Evolutionary conservation across 352 stramenopile species (phyloP).

Genomic region (Phytophthora ohioensis): DNA sequence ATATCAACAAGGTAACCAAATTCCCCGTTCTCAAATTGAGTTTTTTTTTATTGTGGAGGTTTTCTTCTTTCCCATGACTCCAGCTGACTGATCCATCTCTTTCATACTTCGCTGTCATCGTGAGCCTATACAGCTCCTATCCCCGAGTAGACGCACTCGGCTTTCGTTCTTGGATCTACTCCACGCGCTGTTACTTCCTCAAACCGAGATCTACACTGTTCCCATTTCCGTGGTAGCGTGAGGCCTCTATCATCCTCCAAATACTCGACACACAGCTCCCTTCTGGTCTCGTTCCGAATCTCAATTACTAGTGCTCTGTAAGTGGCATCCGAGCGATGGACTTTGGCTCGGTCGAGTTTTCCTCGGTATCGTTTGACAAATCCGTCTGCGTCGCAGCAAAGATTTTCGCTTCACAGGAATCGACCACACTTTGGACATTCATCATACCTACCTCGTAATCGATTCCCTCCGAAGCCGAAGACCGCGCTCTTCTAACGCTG

Average conservation of each 20-base stretch:
- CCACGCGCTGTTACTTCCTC: not conserved
- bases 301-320: not conserved
- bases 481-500: not conserved
- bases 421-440: not conserved
- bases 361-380: not conserved
- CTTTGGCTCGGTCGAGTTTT: not conserved
- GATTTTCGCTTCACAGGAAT: not conserved
- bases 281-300: not conserved
- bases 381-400: not conserved
- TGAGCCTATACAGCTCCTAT: too few species aligned
- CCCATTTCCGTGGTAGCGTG: not conserved
- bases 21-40: too few species aligned
- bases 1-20: too few species aligned
- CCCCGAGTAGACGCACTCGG: not conserved
- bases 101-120: too few species aligned
- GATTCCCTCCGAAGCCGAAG: not conserved
- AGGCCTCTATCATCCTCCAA: not conserved
- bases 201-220: not conserved
- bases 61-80: too few species aligned
- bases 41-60: too few species aligned
- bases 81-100: too few species aligned
- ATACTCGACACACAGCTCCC: not conserved
- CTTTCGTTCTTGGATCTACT: not conserved
- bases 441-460: not conserved
- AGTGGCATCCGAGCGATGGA: not conserved